Base-by-base conservation (phyloP, 495 filamentous ascomycete species). In the Apiosordaria backusii region DNA sequence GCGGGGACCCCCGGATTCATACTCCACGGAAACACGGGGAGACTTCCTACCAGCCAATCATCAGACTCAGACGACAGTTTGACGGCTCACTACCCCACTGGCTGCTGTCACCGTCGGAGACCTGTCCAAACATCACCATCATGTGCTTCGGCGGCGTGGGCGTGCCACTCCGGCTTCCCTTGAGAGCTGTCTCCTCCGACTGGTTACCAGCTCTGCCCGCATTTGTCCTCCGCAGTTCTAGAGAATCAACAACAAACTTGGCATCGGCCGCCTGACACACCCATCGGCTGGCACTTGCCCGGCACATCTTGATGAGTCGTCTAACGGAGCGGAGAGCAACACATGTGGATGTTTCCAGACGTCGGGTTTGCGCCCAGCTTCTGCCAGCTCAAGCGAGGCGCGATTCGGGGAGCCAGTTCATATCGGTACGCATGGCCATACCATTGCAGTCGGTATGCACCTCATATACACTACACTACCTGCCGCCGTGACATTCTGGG, bases 21-120 rank as follows among this genome's bases (percentile, higher is more conserved):
- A 23, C 22, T 29, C 63, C 50, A 54, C 67, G 67, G 67, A 64
- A 63, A 63, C 52, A 61, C 67, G 67, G 67, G 64, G 64, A 69
- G 25, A 16, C 7, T 61, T 69, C 67, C 67, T 63, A 35, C 57
- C 60, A 10, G 21, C 67, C 67, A 69, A 66, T 69, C 67, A 66
- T 25, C 15, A 19, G 25, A 25, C 7, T 2, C 5, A 5, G 57
- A 23, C 21, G 57, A 15, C n/a, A 27, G 19, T 27, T 61, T 61
- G 15, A 16, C 27, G 18, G 26, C 18, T 25, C 13, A 15, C 26
- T 61, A 35, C 26, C 18, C 18, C 24, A 25, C 16, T 61, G 59
- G 18, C 59, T 27, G 26, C 57, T 23, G 53, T 6, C 53, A 18
- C n/a, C n/a, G n/a, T n/a, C n/a, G n/a, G n/a, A n/a, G n/a, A n/a